Base-by-base conservation (phyloP, 1,284 basidiomycete genomes). In the Serendipita sp. region DNA sequence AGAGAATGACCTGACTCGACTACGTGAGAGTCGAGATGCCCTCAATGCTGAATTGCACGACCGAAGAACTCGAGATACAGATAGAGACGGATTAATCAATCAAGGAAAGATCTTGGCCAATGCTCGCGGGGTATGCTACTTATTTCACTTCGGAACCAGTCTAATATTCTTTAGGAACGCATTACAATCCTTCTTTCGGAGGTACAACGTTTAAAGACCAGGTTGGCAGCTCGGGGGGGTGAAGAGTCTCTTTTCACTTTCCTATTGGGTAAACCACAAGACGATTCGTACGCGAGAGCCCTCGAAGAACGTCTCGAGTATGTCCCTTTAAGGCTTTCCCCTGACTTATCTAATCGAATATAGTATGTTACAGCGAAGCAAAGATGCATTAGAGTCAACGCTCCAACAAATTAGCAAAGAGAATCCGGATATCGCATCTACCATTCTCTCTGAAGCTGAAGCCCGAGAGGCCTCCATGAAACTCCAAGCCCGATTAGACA, bases 1-100 rank as follows among this genome's bases (percentile, higher is more conserved):
- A 61, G 89, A 94, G 68, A 73, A 76, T 0, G 92, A 96, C 67
- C 80, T 85, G 64, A 76, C 79, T 15, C 83, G 93, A 53, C 76
- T 96, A 38, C 83, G 93, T 30, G 87, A 88, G 60, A 80, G 87
- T 67, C 83, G 93, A 43, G 92, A 96, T 69, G 88, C 91, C 65
- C 76, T 81, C 53, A 74, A 75, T 12, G 82, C 85, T 1, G 91
- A 95, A 68, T 69, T 93, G 42, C 74, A 78, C 42, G 90, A 93
- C 70, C 79, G 86, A 63, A 85, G 82, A 70, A 79, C 83, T 30
- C 82, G 80, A 66, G 88, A 92, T 44, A 72, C 73, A 49, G 76
- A 83, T 62, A 88, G 85, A 71, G 69, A 79, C 49, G 76, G 81
- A n/a, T 83, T 84, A 15, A 70, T 82, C 3, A 81, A 88, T 49